Conservation (phyloP, 2,329 filamentous ascomycete genomes). For the Neopestalotiopsis sp. region DNA sequence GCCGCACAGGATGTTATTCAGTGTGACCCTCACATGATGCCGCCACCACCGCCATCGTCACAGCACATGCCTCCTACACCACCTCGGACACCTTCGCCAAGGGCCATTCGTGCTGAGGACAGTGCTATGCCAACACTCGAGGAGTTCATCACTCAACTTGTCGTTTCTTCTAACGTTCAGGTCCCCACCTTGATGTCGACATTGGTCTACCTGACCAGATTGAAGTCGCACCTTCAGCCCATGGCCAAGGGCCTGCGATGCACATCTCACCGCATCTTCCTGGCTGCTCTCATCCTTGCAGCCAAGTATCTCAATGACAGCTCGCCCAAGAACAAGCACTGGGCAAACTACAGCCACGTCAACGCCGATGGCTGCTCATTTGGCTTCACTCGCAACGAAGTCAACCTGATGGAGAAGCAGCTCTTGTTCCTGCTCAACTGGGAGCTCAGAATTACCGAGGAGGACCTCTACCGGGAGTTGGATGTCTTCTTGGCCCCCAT, state of each 20-base stretch:
- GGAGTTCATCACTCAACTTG: conserved; percentile 89
- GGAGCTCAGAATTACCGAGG: conserved; percentile 84
- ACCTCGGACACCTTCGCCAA: conserved; percentile 53
- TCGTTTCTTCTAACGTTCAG: conserved; percentile 93
- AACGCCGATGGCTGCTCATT: conserved; percentile 71
- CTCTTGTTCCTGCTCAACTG: conserved; percentile 93
- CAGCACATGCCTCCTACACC: conserved; percentile 51
- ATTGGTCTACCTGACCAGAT: conserved; percentile 86
- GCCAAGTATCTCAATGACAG: conserved; percentile 99
- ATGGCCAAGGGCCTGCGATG: conserved; percentile 96
- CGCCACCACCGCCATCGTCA: conserved; percentile 42
- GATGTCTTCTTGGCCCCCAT: conserved; percentile 89
- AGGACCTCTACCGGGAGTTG: conserved; percentile 86
- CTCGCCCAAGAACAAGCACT: conserved; percentile 99
- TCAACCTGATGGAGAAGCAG: conserved; percentile 99
- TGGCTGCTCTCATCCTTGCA: conserved; percentile 82
- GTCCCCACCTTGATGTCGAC: conserved; percentile 97
- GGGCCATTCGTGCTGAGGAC: conserved; percentile 50
- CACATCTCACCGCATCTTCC: conserved; percentile 96
- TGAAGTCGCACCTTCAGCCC: conserved; percentile 84
- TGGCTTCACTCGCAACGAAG: conserved; percentile 91
- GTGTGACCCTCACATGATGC: conserved; percentile 70
- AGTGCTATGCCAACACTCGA: conserved; percentile 77
- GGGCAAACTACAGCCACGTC: conserved; percentile 90
- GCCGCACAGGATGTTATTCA: conserved; percentile 80